A percentile compares a stretch with the other conserved stretches of the same genome.
phyloP scores from a whole-genome alignment of 768 basidiomycete species.

The Suillus discolor region DNA sequence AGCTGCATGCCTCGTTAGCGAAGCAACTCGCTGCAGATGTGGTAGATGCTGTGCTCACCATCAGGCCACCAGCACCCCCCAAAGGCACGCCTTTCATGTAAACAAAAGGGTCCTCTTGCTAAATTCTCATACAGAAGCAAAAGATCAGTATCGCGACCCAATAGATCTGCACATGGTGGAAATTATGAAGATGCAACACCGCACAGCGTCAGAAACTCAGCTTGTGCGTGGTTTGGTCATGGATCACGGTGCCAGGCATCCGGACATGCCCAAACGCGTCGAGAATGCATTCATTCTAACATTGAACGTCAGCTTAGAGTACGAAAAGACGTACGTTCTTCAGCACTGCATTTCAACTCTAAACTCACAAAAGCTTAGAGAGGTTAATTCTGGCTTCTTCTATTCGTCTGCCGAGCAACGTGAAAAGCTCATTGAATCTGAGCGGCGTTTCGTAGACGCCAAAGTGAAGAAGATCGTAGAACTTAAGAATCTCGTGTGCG shows the following conservation, averaged over 20 bases:
- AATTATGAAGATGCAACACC: slow-evolving; percentile 99
- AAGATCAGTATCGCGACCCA: slow-evolving; percentile 78
- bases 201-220: slow-evolving; percentile 96
- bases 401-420: slow-evolving; percentile 98
- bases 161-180: slow-evolving; percentile 99
- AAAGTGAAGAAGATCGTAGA: slow-evolving; percentile 96
- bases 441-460: slow-evolving; percentile 89
- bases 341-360: slow-evolving; percentile 20
- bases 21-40: slow-evolving; percentile 89
- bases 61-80: slow-evolving; percentile 68
- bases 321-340: slow-evolving; percentile 93
- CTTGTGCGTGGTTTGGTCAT: slow-evolving; percentile 93
- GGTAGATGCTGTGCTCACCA: slow-evolving; percentile 92
- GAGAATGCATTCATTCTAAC: slow-evolving; percentile 96
- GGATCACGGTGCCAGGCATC: slow-evolving; percentile 96
- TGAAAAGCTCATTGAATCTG: slow-evolving; percentile 98
- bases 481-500: slow-evolving; percentile 95
- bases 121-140: slow-evolving; percentile 45
- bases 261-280: slow-evolving; percentile 98
- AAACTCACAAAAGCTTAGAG: slow-evolving; percentile 50
- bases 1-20: slow-evolving; percentile 80
- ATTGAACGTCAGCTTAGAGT: slow-evolving; percentile 96
- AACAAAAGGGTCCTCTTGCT: slow-evolving; percentile 29
- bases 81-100: slow-evolving; percentile 47
- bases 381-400: slow-evolving; percentile 99